Conservation (phyloP, 768 basidiomycete species). For the Phlebiopsis gigantea region DNA sequence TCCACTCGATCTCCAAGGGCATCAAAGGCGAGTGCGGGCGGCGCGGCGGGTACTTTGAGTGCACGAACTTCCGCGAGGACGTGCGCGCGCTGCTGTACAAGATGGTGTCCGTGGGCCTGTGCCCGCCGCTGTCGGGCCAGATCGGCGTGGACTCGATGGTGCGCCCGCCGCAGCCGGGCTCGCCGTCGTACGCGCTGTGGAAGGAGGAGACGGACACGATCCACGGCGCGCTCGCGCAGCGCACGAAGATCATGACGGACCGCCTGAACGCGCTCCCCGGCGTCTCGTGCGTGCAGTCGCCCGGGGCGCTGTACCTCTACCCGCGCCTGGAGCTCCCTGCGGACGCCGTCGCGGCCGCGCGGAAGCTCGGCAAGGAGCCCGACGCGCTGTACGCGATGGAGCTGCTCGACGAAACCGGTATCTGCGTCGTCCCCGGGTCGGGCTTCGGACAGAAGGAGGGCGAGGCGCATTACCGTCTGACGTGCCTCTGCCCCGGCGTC, state of each 20-base stretch:
- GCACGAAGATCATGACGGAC: conserved; percentile 67
- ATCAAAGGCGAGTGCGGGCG: conserved; percentile 95
- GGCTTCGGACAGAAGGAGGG: conserved; percentile 94
- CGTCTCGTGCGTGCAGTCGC: conserved; percentile 84
- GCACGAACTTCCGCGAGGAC: conserved; percentile 72
- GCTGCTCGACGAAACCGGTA: conserved; percentile 84
- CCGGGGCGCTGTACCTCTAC: conserved; percentile 93
- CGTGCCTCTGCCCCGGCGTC: conserved; percentile 91
- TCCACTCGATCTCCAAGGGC: conserved; percentile 98
- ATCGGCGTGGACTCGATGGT: conserved; percentile 88
- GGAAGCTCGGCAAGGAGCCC: conserved; percentile 66
- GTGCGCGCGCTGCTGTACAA: conserved; percentile 90
- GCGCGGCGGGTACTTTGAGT: conserved; percentile 96
- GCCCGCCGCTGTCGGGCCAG: conserved; percentile 87
- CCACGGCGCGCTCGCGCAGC: conserved; percentile 65
- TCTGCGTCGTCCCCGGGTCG: conserved; percentile 89
- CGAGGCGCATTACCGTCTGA: conserved; percentile 87
- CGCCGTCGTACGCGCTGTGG: conserved; percentile 75
- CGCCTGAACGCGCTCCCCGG: conserved; percentile 82
- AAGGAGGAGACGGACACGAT: conserved; percentile 78
- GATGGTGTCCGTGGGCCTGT: conserved; percentile 87
- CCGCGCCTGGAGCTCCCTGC: conserved; percentile 73
- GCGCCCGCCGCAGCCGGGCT: conserved; percentile 76
- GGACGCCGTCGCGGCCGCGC: conserved; percentile 70
- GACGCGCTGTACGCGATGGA: conserved; percentile 87